Base-by-base conservation (phyloP, 768 basidiomycete species). In the Lactifluus volemus region DNA sequence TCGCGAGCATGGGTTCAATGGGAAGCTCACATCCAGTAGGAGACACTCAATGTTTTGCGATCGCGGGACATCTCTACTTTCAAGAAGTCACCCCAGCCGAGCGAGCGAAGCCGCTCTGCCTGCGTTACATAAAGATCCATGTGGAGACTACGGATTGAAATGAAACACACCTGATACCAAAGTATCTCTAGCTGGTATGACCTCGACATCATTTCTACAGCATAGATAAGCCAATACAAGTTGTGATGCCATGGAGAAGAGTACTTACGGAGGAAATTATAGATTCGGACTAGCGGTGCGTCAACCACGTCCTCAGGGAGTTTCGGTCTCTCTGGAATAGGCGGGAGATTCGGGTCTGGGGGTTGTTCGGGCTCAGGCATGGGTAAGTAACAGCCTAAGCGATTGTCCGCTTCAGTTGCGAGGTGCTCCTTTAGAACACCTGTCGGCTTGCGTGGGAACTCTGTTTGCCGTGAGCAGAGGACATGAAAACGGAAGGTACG, bases 101-200 rank as follows among this genome's bases (percentile, higher is more conserved):
- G 76, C n/a, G 82, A 82, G 51, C 88, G 79, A 80, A 93, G 83
- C 30, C 90, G 79, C 69, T 84, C 75, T 2, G 87, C 89, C 88
- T 76, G 49, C 29, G 47, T 48, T 12, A 14, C 67, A 44, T 49
- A 49, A 45, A 53, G 34, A 45, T 34, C 25, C 19, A 3, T 9
- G 29, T 25, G 0, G 10, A 58, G 11, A 12, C 19, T 45, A 15
- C n/a, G 45, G 11, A 49, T 17, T 8, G 17, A 41, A 21, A 45
- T 25, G 25, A 25, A 39, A 60, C 71, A n/a, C 55, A 77, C 80
- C 70, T 93, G 91, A 68, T 85, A 88, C 80, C 84, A 85, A 51
- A 98, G 72, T 63, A 93, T 88, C 72, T 94, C 95, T 15, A 98
- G 79, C 68, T 96, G 94, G 72, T 97, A 97, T 2, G 90, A 87